Conservation (phyloP, 495 filamentous ascomycete genomes). For the Aspergillus bridgeri region DNA sequence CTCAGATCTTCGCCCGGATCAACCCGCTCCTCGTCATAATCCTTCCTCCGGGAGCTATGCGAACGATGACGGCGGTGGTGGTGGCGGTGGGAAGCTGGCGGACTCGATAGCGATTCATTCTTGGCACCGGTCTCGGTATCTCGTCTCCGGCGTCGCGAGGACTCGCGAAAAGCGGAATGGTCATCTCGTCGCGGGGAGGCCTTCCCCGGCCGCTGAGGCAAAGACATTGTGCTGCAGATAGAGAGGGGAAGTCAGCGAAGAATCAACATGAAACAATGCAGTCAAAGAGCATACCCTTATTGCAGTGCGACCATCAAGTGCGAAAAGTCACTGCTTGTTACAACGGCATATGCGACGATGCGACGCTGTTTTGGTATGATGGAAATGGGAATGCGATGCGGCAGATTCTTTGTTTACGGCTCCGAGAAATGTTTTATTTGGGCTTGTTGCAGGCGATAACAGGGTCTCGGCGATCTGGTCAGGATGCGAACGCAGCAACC, state of each 20-base stretch:
- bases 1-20: slow-evolving; percentile 27
- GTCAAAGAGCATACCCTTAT: not conserved
- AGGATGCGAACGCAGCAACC: not conserved
- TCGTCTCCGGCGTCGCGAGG: slow-evolving; percentile 63
- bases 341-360: not conserved
- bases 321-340: not conserved
- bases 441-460: not conserved
- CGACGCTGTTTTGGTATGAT: not conserved
- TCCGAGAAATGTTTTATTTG: not conserved
- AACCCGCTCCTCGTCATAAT: slow-evolving; percentile 40
- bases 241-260: not conserved
- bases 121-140: slow-evolving; percentile 64
- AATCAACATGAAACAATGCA: not conserved
- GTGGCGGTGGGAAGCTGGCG: slow-evolving; percentile 35
- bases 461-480: not conserved
- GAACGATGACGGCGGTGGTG: slow-evolving; percentile 37
- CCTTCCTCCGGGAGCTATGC: slow-evolving; percentile 30
- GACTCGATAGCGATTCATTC: slow-evolving; percentile 38
- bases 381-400: not conserved
- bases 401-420: not conserved
- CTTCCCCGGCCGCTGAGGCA: slow-evolving; percentile 61
- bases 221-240: slow-evolving; percentile 50
- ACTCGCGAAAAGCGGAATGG: slow-evolving; percentile 59
- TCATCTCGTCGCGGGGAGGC: slow-evolving; percentile 59
- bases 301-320: not conserved